phyloP scores from a whole-genome alignment of 306 rosid genomes.

The Prunus padus region DNA sequence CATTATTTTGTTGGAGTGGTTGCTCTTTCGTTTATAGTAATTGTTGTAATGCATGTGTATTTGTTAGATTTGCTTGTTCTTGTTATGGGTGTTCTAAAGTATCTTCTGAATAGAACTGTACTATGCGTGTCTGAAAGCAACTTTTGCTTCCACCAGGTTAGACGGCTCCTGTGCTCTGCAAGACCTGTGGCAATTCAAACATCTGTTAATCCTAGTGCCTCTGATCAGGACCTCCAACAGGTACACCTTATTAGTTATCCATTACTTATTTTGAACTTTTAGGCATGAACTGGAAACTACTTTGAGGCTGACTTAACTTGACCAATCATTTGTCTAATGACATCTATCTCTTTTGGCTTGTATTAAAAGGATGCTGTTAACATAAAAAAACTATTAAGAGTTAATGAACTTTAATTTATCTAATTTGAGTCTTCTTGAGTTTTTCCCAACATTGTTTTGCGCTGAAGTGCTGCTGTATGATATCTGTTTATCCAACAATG shows the following conservation, averaged over 20 bases:
- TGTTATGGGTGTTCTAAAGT: not conserved
- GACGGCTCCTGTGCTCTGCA: conserved; percentile 90
- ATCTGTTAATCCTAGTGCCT: conserved; percentile 78
- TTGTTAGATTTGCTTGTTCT: not conserved
- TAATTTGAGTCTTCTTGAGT: not conserved
- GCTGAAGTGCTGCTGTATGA: not conserved
- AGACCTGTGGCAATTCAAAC: conserved; percentile 97
- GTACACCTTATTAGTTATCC: conserved; percentile 36
- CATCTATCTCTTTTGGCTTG: not conserved
- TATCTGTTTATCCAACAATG: not conserved
- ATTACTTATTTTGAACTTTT: conserved; percentile 11
- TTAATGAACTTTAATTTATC: too few relatives aligned
- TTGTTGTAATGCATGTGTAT: not conserved
- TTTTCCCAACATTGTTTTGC: not conserved
- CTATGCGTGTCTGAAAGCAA: conserved; percentile 14
- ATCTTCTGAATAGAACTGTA: not conserved
- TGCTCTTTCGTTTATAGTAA: not conserved
- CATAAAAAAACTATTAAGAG: not conserved
- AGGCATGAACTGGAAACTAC: not conserved
- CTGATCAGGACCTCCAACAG: conserved; percentile 98
- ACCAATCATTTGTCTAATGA: not conserved
- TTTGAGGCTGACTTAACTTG: not conserved
- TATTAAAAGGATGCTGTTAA: not conserved
- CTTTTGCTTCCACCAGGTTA: conserved; percentile 58
- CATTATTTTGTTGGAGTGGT: not conserved